Evolutionary conservation across 805 yeast species (phyloP), one percentile per base, ranked within the genome.

Genomic region (Wickerhamomyces ciferrii): DNA sequence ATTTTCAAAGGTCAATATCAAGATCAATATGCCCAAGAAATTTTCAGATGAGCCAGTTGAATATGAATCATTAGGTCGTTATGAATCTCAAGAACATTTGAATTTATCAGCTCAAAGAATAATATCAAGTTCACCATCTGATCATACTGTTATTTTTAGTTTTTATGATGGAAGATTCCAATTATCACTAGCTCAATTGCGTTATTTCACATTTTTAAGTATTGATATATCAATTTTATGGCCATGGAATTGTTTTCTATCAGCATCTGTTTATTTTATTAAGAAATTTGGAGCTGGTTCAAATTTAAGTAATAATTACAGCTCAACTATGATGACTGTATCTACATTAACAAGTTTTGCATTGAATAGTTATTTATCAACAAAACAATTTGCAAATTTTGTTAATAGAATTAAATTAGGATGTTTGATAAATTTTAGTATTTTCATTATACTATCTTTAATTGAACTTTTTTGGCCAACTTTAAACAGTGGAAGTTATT

Each of bases 201-300:
- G 57, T 41, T 87, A 86, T 58, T 24, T 74, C 11, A 78, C 92
- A 0, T 89, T 84, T 57, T 66, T 81, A 21, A 54, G 78, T 13
- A 74, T 87, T 8, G 97, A 97, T 0, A 72, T 88, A 14, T 84
- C 96, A 1, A 71, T 85, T 19, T 71, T 92, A 19, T 92, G 98
- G 97, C 98, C 98, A 0, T 92, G 98, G 97, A 94, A 92, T 70
- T 82, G 94, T 54, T 84, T 91, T 52, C 66, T 94, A 10, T 81
- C 95, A 1, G 96, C 97, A 0, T 78, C 96, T 0, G 84, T 85
- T 9, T 90, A 88, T 65, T 88, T 89, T 58, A 43, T 52, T 8
- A n/a, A 44, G 5, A 61, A 90, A 54, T 79, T 92, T 51, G 66
- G 64, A 18, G 69, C 61, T n/a, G 65, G 75, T 3, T 76, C 84